Percentiles rank a stretch among this genome's conserved stretches.
Conservation (phyloP, 306 rosid genomes). For the Malus asiatica region DNA sequence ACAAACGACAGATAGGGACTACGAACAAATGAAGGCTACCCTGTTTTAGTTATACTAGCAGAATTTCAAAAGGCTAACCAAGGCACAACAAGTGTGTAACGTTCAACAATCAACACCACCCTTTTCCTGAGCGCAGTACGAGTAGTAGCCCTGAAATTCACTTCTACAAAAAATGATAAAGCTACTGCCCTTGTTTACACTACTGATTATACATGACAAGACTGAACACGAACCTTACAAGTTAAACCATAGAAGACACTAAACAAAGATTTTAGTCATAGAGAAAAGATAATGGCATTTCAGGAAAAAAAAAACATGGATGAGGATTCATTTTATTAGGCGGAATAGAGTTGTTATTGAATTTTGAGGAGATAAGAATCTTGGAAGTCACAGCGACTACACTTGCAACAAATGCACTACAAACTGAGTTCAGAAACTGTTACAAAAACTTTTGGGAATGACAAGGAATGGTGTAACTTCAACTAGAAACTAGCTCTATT, state of each 20-base stretch:
- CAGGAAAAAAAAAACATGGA: not conserved
- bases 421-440: not conserved
- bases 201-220: not conserved
- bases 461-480: constrained; percentile 6
- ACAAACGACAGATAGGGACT: not conserved
- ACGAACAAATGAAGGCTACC: not conserved
- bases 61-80: not conserved
- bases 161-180: not conserved
- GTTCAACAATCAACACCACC: constrained; percentile 8
- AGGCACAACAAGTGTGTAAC: not conserved
- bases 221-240: not conserved
- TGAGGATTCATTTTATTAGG: not conserved
- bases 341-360: constrained; percentile 7
- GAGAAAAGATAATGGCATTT: constrained; percentile 10
- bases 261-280: constrained; percentile 1
- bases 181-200: constrained; percentile 6
- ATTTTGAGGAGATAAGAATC: not conserved
- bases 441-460: not conserved
- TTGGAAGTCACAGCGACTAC: not conserved
- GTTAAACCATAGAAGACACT: not conserved
- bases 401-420: not conserved
- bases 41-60: not conserved
- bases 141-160: constrained; percentile 13
- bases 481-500: constrained; percentile 3
- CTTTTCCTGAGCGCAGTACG: not conserved